These are phyloP conservation scores for Xylaria sp. DNA, from an alignment of 2,329 filamentous ascomycete species.

Conservation along the genomic window DNA sequence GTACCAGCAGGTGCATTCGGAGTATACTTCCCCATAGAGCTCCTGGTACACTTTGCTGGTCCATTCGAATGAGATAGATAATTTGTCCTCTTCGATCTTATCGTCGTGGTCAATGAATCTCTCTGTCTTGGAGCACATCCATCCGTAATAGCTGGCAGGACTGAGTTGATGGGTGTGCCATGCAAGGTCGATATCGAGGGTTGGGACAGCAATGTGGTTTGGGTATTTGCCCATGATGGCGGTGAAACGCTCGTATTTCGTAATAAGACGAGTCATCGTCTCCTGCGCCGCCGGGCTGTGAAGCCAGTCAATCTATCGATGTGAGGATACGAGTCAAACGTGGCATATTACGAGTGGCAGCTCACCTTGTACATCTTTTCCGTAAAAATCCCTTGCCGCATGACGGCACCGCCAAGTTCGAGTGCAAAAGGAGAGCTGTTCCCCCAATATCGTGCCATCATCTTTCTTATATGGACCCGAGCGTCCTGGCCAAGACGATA, in stretches of 20 bases:
- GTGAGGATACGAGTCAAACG: background rate
- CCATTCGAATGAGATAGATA: slow-evolving; percentile 75
- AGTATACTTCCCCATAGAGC: slow-evolving; percentile 73
- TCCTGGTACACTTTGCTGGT: slow-evolving; percentile 77
- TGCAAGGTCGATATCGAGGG: slow-evolving; percentile 77
- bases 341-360: background rate
- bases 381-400: slow-evolving; percentile 72
- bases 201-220: slow-evolving; percentile 68
- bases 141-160: slow-evolving; percentile 70
- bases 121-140: slow-evolving; percentile 57
- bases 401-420: slow-evolving; percentile 71
- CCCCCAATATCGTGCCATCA: slow-evolving; percentile 77
- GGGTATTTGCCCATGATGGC: slow-evolving; percentile 63
- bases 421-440: slow-evolving; percentile 73
- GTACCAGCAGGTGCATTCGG: slow-evolving; percentile 84
- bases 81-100: slow-evolving; percentile 75
- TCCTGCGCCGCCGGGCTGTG: slow-evolving; percentile 72
- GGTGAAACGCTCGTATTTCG: slow-evolving; percentile 74
- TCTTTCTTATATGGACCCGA: slow-evolving; percentile 65
- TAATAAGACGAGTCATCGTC: slow-evolving; percentile 72
- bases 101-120: slow-evolving; percentile 85
- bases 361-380: slow-evolving; percentile 74
- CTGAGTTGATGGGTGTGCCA: slow-evolving; percentile 86
- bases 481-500: slow-evolving; percentile 46
- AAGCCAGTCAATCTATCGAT: slow-evolving; percentile 73